phyloP scores from a whole-genome alignment of 2,329 filamentous ascomycete species.

The Aureobasidium lini region DNA sequence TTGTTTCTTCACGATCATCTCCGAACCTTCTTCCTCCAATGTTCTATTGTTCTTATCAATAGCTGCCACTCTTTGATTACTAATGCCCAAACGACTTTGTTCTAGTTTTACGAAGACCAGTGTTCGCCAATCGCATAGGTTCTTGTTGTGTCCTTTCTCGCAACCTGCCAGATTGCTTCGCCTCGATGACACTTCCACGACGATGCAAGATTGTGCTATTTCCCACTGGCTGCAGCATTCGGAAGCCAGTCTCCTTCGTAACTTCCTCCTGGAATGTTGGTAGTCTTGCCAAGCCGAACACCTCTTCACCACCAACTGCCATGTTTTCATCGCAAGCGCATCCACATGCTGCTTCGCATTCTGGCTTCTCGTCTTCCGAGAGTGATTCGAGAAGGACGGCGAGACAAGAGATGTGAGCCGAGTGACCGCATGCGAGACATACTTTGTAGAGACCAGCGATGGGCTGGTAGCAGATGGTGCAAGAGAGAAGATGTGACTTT shows the following conservation, averaged over 20 bases:
- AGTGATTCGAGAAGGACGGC: conserved; percentile 9
- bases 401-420: conserved; percentile 15
- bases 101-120: background rate
- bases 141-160: background rate
- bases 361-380: background rate
- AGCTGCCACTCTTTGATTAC: background rate
- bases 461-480: conserved; percentile 15
- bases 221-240: background rate
- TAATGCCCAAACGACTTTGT: conserved; percentile 1
- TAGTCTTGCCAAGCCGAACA: background rate
- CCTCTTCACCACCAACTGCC: background rate
- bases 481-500: conserved; percentile 9
- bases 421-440: conserved; percentile 17
- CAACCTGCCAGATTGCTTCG: background rate
- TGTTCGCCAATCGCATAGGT: background rate
- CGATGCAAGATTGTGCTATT: conserved; percentile 8
- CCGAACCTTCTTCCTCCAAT: too few relatives aligned
- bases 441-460: conserved; percentile 16
- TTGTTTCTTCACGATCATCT: too few relatives aligned
- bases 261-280: background rate
- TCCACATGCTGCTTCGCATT: conserved; percentile 17
- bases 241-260: background rate
- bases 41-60: too few relatives aligned
- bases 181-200: background rate
- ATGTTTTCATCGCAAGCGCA: conserved; percentile 13